Evolutionary conservation across 176 grass and related monocot genomes (phyloP), one percentile per base, ranked within the genome.

Genomic region (Cenchrus americanus): DNA sequence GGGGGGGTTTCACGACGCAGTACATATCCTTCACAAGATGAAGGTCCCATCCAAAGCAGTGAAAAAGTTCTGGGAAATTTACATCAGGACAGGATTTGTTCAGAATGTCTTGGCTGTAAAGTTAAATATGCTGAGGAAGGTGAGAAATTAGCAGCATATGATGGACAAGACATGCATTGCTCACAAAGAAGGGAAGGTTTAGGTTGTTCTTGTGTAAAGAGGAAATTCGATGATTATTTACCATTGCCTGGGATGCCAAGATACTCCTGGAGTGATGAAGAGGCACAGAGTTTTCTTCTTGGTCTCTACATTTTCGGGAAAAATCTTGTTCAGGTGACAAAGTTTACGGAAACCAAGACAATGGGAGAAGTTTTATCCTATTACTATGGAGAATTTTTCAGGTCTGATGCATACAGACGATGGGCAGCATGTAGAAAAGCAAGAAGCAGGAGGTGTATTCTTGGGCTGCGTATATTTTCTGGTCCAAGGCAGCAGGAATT

Each of bases 291-390:
- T 82, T 96, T 96, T 84, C 89, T 99, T 71, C 89, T 99, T 80
- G 96, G 89, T 71, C 79, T 99, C 21, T 99, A 99, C 54, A 90
- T 96, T 78, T 99, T 96, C 78, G 93, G 91, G 32, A 99, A 99
- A 86, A 92, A 93, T 85, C 89, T 99, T 87, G 84, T 92, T 64
- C 83, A 93, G 73, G 87, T 96, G 85, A 79, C 48, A 12, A 88
- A 82, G 73, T 94, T 99, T 92, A 59, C 90, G 41, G 71, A 86
- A 41, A 74, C 46, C 55, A 99, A 92, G 78, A 94, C 77, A 61
- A 87, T 92, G 85, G 96, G 96, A 69, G 93, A 94, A 79, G 86
- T 99, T 41, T 66, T 99, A 50, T 78, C 91, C 41, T 99, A 94
- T 65, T 99, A 94, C 75, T 99, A 99, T 30, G 93, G 93, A 80